Conservation (phyloP, 1,139 yeast species). For the Debaryomycetaceae sp. region DNA sequence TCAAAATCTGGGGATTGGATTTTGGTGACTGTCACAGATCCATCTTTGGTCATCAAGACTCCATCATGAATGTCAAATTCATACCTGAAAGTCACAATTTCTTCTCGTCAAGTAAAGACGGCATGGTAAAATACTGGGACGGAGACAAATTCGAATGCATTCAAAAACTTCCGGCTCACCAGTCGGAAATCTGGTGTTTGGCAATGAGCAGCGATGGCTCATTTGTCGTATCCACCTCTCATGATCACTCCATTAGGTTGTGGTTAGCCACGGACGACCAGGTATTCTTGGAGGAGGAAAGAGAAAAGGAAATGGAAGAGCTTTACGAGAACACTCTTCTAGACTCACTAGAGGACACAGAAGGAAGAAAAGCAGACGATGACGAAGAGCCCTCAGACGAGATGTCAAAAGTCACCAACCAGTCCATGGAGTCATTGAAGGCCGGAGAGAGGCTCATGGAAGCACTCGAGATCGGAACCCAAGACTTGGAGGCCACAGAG, state of each 20-base stretch:
- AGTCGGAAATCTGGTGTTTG: constrained; percentile 89
- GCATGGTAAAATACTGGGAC: constrained; percentile 91
- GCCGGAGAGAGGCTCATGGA: constrained; percentile 94
- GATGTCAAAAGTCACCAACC: constrained; percentile 68
- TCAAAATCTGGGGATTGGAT: constrained; percentile 97
- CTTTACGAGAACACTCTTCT: constrained; percentile 75
- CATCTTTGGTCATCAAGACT: constrained; percentile 93
- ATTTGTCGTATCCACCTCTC: constrained; percentile 81
- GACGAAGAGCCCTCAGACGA: constrained; percentile 54
- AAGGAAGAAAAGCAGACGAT: constrained; percentile 29
- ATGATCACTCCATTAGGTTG: constrained; percentile 85
- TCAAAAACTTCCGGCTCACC: constrained; percentile 85
- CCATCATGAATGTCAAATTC: constrained; percentile 84
- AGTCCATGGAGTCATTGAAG: constrained; percentile 86
- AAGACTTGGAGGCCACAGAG: constrained; percentile 61
- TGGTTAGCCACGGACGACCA: constrained; percentile 95
- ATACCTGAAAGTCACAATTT: constrained; percentile 84
- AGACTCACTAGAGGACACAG: constrained; percentile 63
- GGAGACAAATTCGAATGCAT: constrained; percentile 95
- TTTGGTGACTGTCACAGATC: constrained; percentile 98
- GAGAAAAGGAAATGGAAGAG: constrained; percentile 94
- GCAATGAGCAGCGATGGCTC: constrained; percentile 72
- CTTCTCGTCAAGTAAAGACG: constrained; percentile 89
- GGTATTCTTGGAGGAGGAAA: constrained; percentile 91
- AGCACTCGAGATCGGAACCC: constrained; percentile 79